Evolutionary conservation across 2,329 filamentous ascomycete species (phyloP), one percentile per base, ranked within the genome.

Genomic region (Penicillium sp.): DNA sequence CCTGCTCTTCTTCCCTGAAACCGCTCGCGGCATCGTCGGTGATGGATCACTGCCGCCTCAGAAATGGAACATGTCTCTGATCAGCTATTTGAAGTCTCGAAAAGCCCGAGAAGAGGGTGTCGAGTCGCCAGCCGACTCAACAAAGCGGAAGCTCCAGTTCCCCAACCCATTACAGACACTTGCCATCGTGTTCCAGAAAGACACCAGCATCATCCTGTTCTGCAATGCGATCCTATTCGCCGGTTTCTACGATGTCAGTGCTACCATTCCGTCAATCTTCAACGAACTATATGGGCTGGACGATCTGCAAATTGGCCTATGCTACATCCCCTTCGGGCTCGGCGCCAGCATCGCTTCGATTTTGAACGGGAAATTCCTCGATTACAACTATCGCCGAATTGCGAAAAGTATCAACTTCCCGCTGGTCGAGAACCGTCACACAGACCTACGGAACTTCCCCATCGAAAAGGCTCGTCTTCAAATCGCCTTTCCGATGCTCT

Each of bases 381-480:
- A 77, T 50, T 70, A 66, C 60, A 75, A 75, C 38, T 77, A 73
- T 54, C 60, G 63, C 4, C 63, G 69, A 6, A 60, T 70, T 7
- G 70, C 69, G 3, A 59, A 57, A 25, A 44, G 57, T 10, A 44
- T 66, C 12, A 64, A 65, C 2, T 61, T 72, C 12, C 63, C 67
- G 0, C 18, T 72, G 10, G 56, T 56, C 13, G 67, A 66, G 27
- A 70, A 66, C 35, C 59, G 66, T 3, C 57, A 68, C 24, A 66
- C 65, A 6, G 70, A 75, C 46, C 58, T 75, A 23, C 58, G 56
- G 2, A 45, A 66, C 2, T 75, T 75, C 31, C 72, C 73, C 1
- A 72, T 77, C 49, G 75, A 77, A 49, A 65, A 62, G 13, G 72
- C 71, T 2, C 63, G 74, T 5, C 53, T 76, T 13, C 63, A 75